These are phyloP conservation scores for Russula foetens DNA, from an alignment of 768 basidiomycete genomes.

Conservation along the genomic window DNA sequence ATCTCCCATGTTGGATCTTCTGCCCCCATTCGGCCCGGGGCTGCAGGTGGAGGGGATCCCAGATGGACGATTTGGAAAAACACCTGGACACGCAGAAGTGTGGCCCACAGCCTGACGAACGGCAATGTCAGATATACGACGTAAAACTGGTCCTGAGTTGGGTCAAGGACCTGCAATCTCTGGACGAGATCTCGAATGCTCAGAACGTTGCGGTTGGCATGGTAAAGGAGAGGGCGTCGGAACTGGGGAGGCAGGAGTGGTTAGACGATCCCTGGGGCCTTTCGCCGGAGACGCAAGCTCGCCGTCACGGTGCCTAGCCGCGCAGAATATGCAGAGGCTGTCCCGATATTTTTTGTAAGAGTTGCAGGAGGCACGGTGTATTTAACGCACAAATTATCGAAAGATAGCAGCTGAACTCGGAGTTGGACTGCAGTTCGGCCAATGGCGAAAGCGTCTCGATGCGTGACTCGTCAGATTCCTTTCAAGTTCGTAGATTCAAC, in stretches of 20 bases:
- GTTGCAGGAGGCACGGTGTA: too few relatives aligned
- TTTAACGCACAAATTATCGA: too few relatives aligned
- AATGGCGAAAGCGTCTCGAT: too few relatives aligned
- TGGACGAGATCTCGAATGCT: not conserved
- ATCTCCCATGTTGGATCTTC: not conserved
- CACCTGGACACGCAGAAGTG: not conserved
- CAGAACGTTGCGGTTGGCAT: not conserved
- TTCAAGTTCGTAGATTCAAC: too few relatives aligned
- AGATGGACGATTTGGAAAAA: not conserved
- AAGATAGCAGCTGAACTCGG: too few relatives aligned
- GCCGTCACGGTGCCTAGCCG: too few relatives aligned
- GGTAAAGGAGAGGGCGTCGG: not conserved
- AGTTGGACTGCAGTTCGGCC: too few relatives aligned
- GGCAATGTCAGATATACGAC: not conserved
- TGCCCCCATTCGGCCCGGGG: not conserved
- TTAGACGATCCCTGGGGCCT: not conserved
- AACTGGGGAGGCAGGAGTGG: not conserved
- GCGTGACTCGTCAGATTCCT: too few relatives aligned
- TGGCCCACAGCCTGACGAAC: too few relatives aligned
- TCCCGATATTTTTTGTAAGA: too few relatives aligned
- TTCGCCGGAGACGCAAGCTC: not conserved
- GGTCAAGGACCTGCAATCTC: not conserved
- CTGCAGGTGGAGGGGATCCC: not conserved
- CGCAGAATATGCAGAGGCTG: too few relatives aligned
- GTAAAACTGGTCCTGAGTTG: not conserved